A percentile compares a stretch with the other conserved stretches of the same genome.
phyloP scores from a whole-genome alignment of 2,329 filamentous ascomycete species.

The Rhynchosporium graminicola region DNA sequence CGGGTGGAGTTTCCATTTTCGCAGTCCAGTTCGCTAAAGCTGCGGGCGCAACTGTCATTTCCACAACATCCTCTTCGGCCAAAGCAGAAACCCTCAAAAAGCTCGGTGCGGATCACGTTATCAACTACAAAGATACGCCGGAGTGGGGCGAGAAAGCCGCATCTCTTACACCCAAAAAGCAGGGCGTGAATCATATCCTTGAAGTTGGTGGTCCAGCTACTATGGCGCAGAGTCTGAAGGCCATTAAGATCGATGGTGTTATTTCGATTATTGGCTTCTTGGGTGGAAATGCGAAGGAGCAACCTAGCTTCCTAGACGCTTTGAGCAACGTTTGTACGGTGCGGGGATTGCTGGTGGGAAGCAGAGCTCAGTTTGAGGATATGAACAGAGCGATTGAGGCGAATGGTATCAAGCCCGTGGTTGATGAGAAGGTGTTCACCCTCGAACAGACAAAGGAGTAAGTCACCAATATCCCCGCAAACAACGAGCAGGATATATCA shows the following conservation, averaged over 20 bases:
- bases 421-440: slow-evolving; percentile 49
- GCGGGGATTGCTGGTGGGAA: slow-evolving; percentile 51
- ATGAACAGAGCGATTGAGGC: slow-evolving; percentile 53
- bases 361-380: slow-evolving; percentile 51
- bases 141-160: slow-evolving; percentile 46
- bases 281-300: slow-evolving; percentile 34
- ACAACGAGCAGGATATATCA: too few relatives aligned
- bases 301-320: slow-evolving; percentile 39
- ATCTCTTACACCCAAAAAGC: slow-evolving; percentile 40
- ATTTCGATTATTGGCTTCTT: slow-evolving; percentile 45
- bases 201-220: slow-evolving; percentile 47
- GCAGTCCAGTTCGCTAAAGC: slow-evolving; percentile 46
- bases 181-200: slow-evolving; percentile 47
- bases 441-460: slow-evolving; percentile 48
- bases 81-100: slow-evolving; percentile 44
- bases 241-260: slow-evolving; percentile 45
- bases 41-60: slow-evolving; percentile 45
- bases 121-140: slow-evolving; percentile 46
- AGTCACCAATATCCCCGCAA: too few relatives aligned
- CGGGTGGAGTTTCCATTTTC: slow-evolving; percentile 46
- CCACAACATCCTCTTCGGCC: slow-evolving; percentile 44
- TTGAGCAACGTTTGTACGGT: slow-evolving; percentile 44
- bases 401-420: slow-evolving; percentile 48
- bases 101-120: slow-evolving; percentile 46
- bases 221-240: slow-evolving; percentile 45